These are phyloP conservation scores for Teunomyces atbi DNA, from an alignment of 805 yeast genomes.

Conservation along the genomic window DNA sequence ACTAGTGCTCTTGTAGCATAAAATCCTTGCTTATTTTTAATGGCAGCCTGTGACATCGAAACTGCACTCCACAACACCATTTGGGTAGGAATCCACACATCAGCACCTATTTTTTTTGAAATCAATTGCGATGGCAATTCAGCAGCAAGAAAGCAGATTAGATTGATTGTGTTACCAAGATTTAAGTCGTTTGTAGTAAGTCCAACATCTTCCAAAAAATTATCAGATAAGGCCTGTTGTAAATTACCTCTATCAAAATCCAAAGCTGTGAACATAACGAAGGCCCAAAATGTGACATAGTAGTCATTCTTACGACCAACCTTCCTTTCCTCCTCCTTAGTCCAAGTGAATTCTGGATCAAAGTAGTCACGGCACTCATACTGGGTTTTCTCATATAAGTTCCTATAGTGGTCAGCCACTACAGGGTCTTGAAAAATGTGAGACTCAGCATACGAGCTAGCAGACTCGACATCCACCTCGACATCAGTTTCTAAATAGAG, in stretches of 20 bases:
- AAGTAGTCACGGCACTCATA: constrained; percentile 35
- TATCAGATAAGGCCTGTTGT: constrained; percentile 24
- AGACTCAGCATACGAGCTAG: constrained; percentile 1
- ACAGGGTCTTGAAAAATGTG: constrained; percentile 34
- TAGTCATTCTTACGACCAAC: constrained; percentile 53
- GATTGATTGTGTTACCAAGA: constrained; percentile 54
- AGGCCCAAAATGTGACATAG: constrained; percentile 56
- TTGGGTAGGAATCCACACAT: constrained; percentile 23
- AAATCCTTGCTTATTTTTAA: constrained; percentile 22
- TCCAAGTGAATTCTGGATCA: constrained; percentile 37
- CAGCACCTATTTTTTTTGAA: constrained; percentile 64
- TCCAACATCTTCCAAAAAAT: constrained; percentile 28
- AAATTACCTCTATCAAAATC: constrained; percentile 24
- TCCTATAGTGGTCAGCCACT: constrained; percentile 29
- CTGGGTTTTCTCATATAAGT: constrained; percentile 26
- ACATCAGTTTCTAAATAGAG: background rate
- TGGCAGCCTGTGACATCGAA: constrained; percentile 24
- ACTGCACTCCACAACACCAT: constrained; percentile 26
- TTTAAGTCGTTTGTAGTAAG: constrained; percentile 60
- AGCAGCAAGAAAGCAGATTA: constrained; percentile 50
- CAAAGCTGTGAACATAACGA: constrained; percentile 31
- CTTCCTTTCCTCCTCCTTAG: constrained; percentile 31
- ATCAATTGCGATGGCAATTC: constrained; percentile 68
- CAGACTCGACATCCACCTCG: constrained; percentile 5
- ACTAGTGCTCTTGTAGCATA: constrained; percentile 28